These are phyloP conservation scores for Penicillium turbatum DNA, from an alignment of 495 filamentous ascomycete species.

Conservation along the genomic window DNA sequence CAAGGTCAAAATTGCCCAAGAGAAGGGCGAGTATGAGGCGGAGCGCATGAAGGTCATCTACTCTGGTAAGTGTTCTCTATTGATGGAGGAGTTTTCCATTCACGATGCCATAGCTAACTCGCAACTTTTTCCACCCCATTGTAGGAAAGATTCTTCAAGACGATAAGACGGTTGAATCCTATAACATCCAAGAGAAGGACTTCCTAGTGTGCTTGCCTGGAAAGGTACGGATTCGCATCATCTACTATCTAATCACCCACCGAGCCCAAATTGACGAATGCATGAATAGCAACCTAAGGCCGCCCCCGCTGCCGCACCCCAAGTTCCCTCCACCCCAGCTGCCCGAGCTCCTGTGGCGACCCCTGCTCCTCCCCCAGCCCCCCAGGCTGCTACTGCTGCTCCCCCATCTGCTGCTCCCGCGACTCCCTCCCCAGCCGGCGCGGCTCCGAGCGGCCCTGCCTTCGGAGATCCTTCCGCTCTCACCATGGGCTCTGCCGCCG, in stretches of 20 bases:
- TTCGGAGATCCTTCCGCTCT: constrained; percentile 78
- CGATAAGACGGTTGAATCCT: constrained; percentile 89
- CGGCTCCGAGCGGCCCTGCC: constrained; percentile 39
- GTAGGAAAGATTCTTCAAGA: constrained; percentile 96
- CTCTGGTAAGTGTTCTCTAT: constrained; percentile 57
- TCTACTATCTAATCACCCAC: background rate
- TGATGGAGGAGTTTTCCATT: background rate
- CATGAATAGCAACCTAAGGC: constrained; percentile 58
- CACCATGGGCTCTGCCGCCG: constrained; percentile 75
- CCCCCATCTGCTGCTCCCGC: constrained; percentile 56
- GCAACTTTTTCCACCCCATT: background rate
- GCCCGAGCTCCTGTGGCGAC: constrained; percentile 43
- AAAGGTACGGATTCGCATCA: constrained; percentile 58
- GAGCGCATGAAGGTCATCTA: constrained; percentile 93
- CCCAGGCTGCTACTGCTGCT: constrained; percentile 51
- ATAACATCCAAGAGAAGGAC: constrained; percentile 98
- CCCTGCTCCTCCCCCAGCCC: constrained; percentile 60
- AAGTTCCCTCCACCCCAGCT: constrained; percentile 56
- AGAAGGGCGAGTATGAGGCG: constrained; percentile 82
- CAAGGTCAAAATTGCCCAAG: constrained; percentile 81
- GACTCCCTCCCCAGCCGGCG: constrained; percentile 60
- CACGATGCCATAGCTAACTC: background rate
- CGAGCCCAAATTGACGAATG: constrained; percentile 5
- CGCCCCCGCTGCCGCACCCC: constrained; percentile 52
- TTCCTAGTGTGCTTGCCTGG: constrained; percentile 96